Conservation (phyloP, 1,284 basidiomycete genomes). For the Limonomyces culmigenus region DNA sequence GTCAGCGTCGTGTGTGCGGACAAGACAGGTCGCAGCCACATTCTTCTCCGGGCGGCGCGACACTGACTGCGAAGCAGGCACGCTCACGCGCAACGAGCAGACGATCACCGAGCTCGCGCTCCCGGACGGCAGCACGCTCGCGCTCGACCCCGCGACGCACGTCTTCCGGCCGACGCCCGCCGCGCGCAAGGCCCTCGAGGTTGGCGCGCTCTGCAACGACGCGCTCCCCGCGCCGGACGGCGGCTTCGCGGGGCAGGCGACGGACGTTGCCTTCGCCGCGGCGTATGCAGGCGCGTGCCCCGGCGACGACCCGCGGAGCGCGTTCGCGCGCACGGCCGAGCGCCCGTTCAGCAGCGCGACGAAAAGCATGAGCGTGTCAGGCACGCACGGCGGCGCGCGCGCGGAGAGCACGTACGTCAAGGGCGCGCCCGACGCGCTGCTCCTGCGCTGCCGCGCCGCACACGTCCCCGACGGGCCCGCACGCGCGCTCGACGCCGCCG, state of each 20-base stretch:
- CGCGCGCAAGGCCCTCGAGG: constrained; percentile 42
- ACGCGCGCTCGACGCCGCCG: constrained; percentile 54
- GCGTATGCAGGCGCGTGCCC: constrained; percentile 61
- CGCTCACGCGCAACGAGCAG: constrained; percentile 90
- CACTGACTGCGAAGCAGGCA: too few relatives aligned
- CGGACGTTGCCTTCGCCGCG: constrained; percentile 86
- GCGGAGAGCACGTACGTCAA: constrained; percentile 82
- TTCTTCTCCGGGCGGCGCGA: too few relatives aligned
- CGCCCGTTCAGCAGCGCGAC: constrained; percentile 84
- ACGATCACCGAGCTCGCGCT: constrained; percentile 82
- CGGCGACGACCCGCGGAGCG: constrained; percentile 44
- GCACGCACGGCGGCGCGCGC: constrained; percentile 34
- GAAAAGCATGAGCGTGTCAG: constrained; percentile 86
- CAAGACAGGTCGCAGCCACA: constrained; percentile 58
- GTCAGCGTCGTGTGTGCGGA: constrained; percentile 95
- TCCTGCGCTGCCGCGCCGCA: constrained; percentile 77
- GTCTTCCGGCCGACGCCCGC: constrained; percentile 28
- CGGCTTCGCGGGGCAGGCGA: constrained; percentile 74
- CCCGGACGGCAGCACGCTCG: constrained; percentile 52
- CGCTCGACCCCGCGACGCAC: constrained; percentile 16
- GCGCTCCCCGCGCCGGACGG: constrained; percentile 57
- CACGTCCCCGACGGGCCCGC: constrained; percentile 77
- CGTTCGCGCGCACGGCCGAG: constrained; percentile 66
- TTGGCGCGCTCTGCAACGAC: constrained; percentile 61
- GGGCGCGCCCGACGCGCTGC: constrained; percentile 79